A percentile compares a stretch with the other conserved stretches of the same genome.
Conservation (phyloP, 202 grass and related monocot species). For the Bolboschoenoplectus hybrid region DNA sequence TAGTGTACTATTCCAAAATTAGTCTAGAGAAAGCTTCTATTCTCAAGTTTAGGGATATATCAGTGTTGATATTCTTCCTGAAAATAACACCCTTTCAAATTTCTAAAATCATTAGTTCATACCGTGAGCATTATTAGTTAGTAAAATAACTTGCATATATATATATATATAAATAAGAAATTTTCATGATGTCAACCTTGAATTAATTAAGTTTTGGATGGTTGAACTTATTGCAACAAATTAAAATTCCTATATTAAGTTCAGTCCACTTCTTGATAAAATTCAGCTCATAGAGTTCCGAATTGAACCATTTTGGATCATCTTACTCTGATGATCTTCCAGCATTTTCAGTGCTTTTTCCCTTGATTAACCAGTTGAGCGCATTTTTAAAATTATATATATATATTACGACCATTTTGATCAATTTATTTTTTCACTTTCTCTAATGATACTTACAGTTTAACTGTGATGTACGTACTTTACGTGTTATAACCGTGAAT, state of each 20-base stretch:
- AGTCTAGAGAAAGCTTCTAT: neutral
- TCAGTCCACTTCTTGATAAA: neutral
- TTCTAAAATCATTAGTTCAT: neutral
- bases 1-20: neutral
- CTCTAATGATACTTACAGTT: neutral
- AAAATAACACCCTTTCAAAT: neutral
- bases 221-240: neutral
- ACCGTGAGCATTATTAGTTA: neutral
- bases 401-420: neutral
- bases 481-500: conserved; percentile 20
- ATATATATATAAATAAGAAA: neutral
- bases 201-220: neutral
- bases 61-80: neutral
- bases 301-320: neutral
- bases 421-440: neutral
- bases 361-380: neutral
- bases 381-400: neutral
- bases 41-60: neutral
- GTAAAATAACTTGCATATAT: neutral
- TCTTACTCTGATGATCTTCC: neutral
- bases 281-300: neutral
- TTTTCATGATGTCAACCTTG: neutral
- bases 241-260: neutral
- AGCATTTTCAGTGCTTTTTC: neutral
- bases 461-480: neutral